Conservation (phyloP, 2,329 filamentous ascomycete species). For the Leptosphaerulina australis region DNA sequence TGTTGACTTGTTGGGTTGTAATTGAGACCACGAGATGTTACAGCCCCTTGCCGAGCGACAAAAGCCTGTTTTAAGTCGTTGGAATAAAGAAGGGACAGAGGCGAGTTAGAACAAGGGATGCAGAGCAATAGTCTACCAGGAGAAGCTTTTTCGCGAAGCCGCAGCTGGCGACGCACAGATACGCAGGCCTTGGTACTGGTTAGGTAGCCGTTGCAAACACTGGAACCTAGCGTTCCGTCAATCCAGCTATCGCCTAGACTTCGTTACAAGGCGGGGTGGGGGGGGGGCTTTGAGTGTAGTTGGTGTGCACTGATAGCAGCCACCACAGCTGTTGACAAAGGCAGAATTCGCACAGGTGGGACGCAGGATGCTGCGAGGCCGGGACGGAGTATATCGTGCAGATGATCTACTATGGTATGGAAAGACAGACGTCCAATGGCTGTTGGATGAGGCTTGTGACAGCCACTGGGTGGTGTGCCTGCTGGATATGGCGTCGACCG, state of each 20-base stretch:
- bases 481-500: slow-evolving; percentile 9
- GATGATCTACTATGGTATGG: slow-evolving; percentile 54
- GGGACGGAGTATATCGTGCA: slow-evolving; percentile 58
- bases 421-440: slow-evolving; percentile 42
- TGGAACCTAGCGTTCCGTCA: slow-evolving; percentile 8
- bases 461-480: slow-evolving; percentile 19
- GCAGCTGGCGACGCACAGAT: slow-evolving; percentile 47
- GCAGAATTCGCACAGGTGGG: slow-evolving; percentile 20
- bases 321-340: slow-evolving; percentile 22
- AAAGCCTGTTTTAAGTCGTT: slow-evolving; percentile 26
- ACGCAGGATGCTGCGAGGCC: slow-evolving; percentile 31
- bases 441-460: slow-evolving; percentile 49
- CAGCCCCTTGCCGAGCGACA: slow-evolving; percentile 7
- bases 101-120: slow-evolving; percentile 21
- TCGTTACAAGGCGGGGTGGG: slow-evolving; percentile 17
- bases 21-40: slow-evolving; percentile 1
- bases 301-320: slow-evolving; percentile 13
- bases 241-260: slow-evolving; percentile 23
- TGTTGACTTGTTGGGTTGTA: slow-evolving; percentile 47
- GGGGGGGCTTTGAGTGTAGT: no score
- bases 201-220: slow-evolving; percentile 10
- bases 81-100: slow-evolving; percentile 17
- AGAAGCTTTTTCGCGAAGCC: slow-evolving; percentile 43
- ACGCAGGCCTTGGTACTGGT: slow-evolving; percentile 28
- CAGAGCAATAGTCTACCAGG: slow-evolving; percentile 16